Percentiles rank a stretch among this genome's conserved stretches.
Evolutionary conservation across 768 basidiomycete genomes (phyloP).

Genomic region (Leccinellum luteum): DNA sequence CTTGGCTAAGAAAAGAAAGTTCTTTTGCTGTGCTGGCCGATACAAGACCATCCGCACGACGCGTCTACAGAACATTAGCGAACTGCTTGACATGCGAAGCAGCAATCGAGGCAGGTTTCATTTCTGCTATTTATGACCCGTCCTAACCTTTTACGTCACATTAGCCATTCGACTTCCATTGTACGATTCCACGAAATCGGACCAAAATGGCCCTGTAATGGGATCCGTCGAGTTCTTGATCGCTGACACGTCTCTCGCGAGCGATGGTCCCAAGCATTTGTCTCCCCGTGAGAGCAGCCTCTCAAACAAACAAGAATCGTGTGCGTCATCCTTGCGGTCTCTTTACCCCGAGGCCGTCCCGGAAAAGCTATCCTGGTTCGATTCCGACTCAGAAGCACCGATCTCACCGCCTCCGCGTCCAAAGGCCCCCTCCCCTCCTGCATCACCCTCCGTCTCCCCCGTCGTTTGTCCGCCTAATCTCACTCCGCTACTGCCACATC

Average conservation of each 20-base stretch:
- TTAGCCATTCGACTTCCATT: slow-evolving; percentile 32
- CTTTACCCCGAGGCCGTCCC: slow-evolving; percentile 19
- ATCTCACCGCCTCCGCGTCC: slow-evolving; percentile 21
- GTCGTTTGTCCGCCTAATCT: slow-evolving; percentile 10
- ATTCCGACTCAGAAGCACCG: slow-evolving; percentile 18
- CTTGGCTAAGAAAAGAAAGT: slow-evolving; percentile 26
- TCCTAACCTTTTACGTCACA: slow-evolving; percentile 30
- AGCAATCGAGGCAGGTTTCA: slow-evolving; percentile 29
- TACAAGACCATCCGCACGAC: slow-evolving; percentile 30
- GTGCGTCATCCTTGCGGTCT: slow-evolving; percentile 11
- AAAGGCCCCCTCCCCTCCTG: slow-evolving; percentile 15
- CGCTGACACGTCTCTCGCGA: slow-evolving; percentile 13
- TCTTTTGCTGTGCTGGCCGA: slow-evolving; percentile 27
- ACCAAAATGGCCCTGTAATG: slow-evolving; percentile 24
- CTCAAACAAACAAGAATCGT: slow-evolving; percentile 15
- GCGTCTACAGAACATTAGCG: slow-evolving; percentile 22
- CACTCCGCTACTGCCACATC: slow-evolving; percentile 14
- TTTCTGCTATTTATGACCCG: slow-evolving; percentile 28
- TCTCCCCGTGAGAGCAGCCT: slow-evolving; percentile 19
- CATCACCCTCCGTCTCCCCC: slow-evolving; percentile 16
- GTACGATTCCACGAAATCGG: slow-evolving; percentile 30
- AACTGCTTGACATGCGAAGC: slow-evolving; percentile 28
- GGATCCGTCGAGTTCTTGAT: slow-evolving; percentile 30
- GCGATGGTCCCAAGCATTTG: slow-evolving; percentile 11
- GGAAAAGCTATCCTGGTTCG: slow-evolving; percentile 21